Percentiles rank a stretch among this genome's conserved stretches.
Conservation (phyloP, 1,284 basidiomycete species). For the Gomphus sp. region DNA sequence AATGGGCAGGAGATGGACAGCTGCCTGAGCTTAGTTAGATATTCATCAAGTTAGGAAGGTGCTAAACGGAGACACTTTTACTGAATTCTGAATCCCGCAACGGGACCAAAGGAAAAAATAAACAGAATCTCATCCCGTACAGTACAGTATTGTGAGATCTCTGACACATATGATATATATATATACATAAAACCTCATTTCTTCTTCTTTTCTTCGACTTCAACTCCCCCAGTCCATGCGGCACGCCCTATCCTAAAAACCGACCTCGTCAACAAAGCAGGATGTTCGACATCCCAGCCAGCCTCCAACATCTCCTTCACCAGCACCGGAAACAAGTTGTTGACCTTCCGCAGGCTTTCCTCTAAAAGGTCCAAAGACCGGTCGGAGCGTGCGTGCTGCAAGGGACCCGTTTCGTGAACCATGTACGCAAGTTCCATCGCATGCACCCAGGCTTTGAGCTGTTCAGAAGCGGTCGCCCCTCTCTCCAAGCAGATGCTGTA, state of each 20-base stretch:
- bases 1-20: too few species aligned
- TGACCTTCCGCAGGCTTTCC: neutral
- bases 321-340: neutral
- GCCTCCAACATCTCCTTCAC: neutral
- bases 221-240: neutral
- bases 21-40: too few species aligned
- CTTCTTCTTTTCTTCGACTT: neutral
- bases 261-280: neutral
- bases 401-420: neutral
- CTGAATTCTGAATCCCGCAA: too few species aligned
- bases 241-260: neutral
- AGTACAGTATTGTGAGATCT: too few species aligned
- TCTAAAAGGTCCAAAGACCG: neutral
- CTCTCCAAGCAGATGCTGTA: conserved; percentile 41
- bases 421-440: conserved; percentile 23
- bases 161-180: too few species aligned
- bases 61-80: too few species aligned
- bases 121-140: too few species aligned
- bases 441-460: conserved; percentile 49
- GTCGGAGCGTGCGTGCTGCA: neutral
- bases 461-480: conserved; percentile 34
- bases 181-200: too few species aligned
- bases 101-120: too few species aligned
- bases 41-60: too few species aligned
- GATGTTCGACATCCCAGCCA: neutral